Conservation (phyloP, 306 rosid genomes). For the Lupinus albus region DNA sequence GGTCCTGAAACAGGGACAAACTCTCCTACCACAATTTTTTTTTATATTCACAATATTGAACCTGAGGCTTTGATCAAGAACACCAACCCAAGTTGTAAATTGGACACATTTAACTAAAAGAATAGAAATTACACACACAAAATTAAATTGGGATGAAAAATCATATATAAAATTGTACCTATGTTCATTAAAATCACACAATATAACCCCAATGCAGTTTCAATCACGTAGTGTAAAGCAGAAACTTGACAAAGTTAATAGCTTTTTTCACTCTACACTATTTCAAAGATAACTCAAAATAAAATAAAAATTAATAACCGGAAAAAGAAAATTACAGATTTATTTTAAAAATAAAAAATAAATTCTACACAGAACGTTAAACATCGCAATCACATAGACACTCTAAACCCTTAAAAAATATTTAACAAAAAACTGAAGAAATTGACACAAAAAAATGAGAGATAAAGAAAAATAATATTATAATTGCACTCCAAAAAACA, state of each 20-base stretch:
- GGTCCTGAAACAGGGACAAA: too few relatives aligned
- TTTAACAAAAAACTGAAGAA: background rate
- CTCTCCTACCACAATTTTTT: too few relatives aligned
- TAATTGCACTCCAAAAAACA: conserved; percentile 1
- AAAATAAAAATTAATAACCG: background rate
- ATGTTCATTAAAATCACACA: conserved; percentile 19
- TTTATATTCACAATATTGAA: too few relatives aligned
- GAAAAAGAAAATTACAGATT: background rate
- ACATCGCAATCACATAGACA: conserved; percentile 3
- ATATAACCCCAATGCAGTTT: conserved; percentile 11
- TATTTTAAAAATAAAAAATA: too few relatives aligned
- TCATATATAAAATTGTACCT: background rate
- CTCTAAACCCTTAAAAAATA: background rate
- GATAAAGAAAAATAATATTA: background rate
- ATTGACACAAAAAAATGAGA: background rate
- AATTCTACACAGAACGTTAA: background rate
- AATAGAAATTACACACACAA: background rate
- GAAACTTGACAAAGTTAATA: conserved; percentile 4
- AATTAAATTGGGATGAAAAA: background rate
- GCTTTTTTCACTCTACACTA: background rate
- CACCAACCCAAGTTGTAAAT: background rate
- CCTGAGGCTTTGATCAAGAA: too few relatives aligned
- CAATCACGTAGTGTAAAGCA: background rate
- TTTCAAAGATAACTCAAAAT: conserved; percentile 19
- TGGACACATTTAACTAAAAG: background rate